A percentile compares a stretch with the other conserved stretches of the same genome.
Evolutionary conservation across 192 early-diverging fungal genomes (phyloP).

Genomic region (Backusella morwellensis): DNA sequence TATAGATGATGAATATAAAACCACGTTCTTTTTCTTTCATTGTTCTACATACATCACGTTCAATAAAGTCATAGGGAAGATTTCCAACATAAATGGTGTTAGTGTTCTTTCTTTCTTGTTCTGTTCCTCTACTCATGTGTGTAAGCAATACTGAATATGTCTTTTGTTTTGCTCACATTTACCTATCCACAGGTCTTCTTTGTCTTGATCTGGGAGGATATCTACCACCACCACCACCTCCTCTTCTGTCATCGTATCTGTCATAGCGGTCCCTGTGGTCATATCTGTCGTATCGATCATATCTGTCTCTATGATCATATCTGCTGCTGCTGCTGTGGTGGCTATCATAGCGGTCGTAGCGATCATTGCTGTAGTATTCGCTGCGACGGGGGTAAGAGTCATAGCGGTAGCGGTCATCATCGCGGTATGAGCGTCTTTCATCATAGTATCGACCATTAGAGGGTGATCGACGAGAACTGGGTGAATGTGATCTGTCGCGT

Average conservation of each 20-base stretch:
- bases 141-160: too few relatives aligned
- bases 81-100: slow-evolving; percentile 75
- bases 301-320: slow-evolving; percentile 1
- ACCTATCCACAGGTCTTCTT: slow-evolving; percentile 49
- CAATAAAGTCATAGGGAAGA: slow-evolving; percentile 68
- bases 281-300: slow-evolving; percentile 38
- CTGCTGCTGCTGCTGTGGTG: slow-evolving; percentile 10
- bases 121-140: slow-evolving; percentile 45
- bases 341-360: slow-evolving; percentile 17
- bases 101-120: slow-evolving; percentile 59
- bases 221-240: slow-evolving; percentile 40
- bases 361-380: slow-evolving; percentile 3
- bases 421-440: slow-evolving; percentile 13
- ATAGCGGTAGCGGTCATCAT: slow-evolving; percentile 23
- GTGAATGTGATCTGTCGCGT: slow-evolving; percentile 25
- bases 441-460: slow-evolving; percentile 19
- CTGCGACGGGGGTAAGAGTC: slow-evolving; percentile 14
- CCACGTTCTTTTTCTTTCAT: not conserved
- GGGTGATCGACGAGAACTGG: slow-evolving; percentile 19
- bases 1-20: not conserved
- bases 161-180: not conserved
- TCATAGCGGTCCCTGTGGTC: slow-evolving; percentile 41
- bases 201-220: slow-evolving; percentile 45
- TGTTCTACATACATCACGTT: slow-evolving; percentile 55
- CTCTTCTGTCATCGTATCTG: slow-evolving; percentile 34